Evolutionary conservation across 352 stramenopile species (phyloP).

Genomic region (Phytopythium sindhum): DNA sequence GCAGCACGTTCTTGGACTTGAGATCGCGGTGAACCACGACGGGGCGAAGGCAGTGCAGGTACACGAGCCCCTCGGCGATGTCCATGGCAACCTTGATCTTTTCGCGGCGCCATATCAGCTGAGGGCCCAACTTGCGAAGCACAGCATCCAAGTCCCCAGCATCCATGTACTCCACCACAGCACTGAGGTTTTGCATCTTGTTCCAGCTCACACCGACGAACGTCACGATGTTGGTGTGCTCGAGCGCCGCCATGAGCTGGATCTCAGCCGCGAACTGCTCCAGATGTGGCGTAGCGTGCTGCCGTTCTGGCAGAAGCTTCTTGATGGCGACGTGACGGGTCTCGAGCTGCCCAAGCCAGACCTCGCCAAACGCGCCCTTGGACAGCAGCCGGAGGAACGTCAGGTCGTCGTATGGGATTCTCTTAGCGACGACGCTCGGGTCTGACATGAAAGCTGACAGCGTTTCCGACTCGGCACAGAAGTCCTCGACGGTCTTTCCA

Average conservation of each 20-base stretch:
- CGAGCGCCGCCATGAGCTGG: slow-evolving; percentile 59
- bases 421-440: slow-evolving; percentile 38
- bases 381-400: slow-evolving; percentile 60
- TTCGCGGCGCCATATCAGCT: slow-evolving; percentile 60
- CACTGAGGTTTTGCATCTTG: slow-evolving; percentile 59
- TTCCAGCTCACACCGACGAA: slow-evolving; percentile 76
- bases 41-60: slow-evolving; percentile 72
- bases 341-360: slow-evolving; percentile 65
- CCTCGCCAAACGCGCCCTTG: slow-evolving; percentile 70
- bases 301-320: slow-evolving; percentile 57
- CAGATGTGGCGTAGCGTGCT: slow-evolving; percentile 40
- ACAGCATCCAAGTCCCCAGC: slow-evolving; percentile 60
- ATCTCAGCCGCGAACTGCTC: slow-evolving; percentile 75
- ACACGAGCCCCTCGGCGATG: slow-evolving; percentile 77
- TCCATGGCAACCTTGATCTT: slow-evolving; percentile 84
- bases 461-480: slow-evolving; percentile 53
- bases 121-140: slow-evolving; percentile 45
- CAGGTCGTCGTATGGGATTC: slow-evolving; percentile 62
- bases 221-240: slow-evolving; percentile 76
- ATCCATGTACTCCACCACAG: slow-evolving; percentile 82
- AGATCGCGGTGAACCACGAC: slow-evolving; percentile 83
- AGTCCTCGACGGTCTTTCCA: slow-evolving; percentile 52
- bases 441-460: slow-evolving; percentile 55
- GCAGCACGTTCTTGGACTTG: slow-evolving; percentile 85
- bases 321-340: slow-evolving; percentile 76